A percentile compares a stretch with the other conserved stretches of the same genome.
These are phyloP conservation scores for Diphasiastrum complanatum DNA, from an alignment of 83 land plant species.

Conservation along the genomic window DNA sequence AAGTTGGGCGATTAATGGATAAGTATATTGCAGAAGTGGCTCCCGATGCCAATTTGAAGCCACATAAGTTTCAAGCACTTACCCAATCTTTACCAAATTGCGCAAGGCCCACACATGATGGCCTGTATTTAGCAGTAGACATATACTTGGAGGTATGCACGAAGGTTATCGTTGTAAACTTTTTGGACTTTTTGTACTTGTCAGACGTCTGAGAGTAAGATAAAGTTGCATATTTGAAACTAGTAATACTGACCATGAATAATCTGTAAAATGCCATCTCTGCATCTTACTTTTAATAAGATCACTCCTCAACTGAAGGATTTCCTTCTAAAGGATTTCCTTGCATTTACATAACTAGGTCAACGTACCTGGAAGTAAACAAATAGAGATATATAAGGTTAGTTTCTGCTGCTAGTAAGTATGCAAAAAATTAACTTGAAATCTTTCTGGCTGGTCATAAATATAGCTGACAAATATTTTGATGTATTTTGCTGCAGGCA, in stretches of 20 bases:
- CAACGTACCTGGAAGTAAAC: no score
- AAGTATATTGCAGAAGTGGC: slow-evolving; percentile 58
- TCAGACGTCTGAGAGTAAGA: neutral
- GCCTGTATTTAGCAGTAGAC: slow-evolving; percentile 45
- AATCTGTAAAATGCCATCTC: neutral
- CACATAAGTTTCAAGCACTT: slow-evolving; percentile 44
- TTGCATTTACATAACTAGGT: no score
- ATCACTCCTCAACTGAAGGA: no score
- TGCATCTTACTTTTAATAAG: neutral
- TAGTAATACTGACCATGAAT: neutral
- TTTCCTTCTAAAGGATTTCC: no score
- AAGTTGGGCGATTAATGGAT: slow-evolving; percentile 41
- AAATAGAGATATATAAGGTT: no score
- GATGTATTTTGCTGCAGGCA: slow-evolving; percentile 28
- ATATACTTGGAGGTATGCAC: slow-evolving; percentile 55
- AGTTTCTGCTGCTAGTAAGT: no score
- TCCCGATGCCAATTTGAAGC: slow-evolving; percentile 53
- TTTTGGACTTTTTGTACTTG: neutral
- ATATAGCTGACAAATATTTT: neutral
- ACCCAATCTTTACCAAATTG: slow-evolving; percentile 40
- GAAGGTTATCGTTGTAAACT: neutral
- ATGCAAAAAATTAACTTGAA: no score
- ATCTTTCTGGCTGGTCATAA: neutral
- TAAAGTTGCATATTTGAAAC: neutral
- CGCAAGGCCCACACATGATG: slow-evolving; percentile 51